Conservation (phyloP, 73 alveolate genomes). For the Uronychia setigera region DNA sequence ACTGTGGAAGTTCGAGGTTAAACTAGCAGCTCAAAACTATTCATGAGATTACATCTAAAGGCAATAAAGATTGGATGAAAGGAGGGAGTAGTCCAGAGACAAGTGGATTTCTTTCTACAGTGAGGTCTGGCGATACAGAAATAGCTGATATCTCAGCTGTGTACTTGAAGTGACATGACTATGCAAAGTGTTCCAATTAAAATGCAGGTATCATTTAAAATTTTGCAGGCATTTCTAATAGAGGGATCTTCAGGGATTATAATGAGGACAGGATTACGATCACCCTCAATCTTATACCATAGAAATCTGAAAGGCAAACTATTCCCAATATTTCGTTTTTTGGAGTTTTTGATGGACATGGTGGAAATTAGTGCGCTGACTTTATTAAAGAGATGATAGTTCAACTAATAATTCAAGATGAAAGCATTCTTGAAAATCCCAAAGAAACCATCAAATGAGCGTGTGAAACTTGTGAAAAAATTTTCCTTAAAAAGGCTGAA, state of each 20-base stretch:
- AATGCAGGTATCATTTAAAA: constrained; percentile 80
- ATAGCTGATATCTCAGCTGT: background rate
- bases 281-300: constrained; percentile 48
- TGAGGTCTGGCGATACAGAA: background rate
- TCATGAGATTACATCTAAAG: background rate
- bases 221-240: constrained; percentile 82
- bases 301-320: constrained; percentile 13
- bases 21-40: background rate
- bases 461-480: constrained; percentile 62
- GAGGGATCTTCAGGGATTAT: constrained; percentile 66
- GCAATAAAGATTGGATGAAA: background rate
- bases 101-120: background rate
- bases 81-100: background rate
- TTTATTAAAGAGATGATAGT: constrained; percentile 62
- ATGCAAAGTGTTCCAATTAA: constrained; percentile 76
- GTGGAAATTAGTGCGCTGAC: constrained; percentile 77
- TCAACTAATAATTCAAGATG: constrained; percentile 53
- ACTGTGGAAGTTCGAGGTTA: background rate
- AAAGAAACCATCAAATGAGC: constrained; percentile 63
- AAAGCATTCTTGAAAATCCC: constrained; percentile 48
- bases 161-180: constrained; percentile 11
- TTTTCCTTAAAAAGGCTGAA: constrained; percentile 60
- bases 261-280: constrained; percentile 77
- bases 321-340: constrained; percentile 67
- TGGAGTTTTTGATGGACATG: constrained; percentile 80